These are phyloP conservation scores for Hysterangium stoloniferum DNA, from an alignment of 768 basidiomycete species.

Conservation along the genomic window DNA sequence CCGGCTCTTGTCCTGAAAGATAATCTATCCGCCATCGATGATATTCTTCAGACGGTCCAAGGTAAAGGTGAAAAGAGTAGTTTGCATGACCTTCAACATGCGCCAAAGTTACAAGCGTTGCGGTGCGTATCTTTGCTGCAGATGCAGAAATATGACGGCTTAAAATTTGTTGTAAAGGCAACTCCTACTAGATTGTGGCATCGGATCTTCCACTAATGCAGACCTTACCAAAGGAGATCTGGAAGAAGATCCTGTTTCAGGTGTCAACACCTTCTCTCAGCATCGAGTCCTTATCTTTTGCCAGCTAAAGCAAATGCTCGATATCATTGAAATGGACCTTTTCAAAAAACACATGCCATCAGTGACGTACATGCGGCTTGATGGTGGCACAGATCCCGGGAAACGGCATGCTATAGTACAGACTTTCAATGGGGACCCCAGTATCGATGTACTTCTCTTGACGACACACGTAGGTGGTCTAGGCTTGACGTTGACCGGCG, in stretches of 20 bases:
- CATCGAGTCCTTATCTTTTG: slow-evolving; percentile 99
- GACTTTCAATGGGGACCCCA: slow-evolving; percentile 96
- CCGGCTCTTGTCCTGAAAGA: slow-evolving; percentile 84
- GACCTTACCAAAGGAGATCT: slow-evolving; percentile 64
- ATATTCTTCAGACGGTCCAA: slow-evolving; percentile 51
- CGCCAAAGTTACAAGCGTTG: slow-evolving; percentile 88
- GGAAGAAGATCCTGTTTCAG: slow-evolving; percentile 45
- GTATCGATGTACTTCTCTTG: slow-evolving; percentile 90
- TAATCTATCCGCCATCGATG: slow-evolving; percentile 47
- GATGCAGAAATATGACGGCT: slow-evolving; percentile 5
- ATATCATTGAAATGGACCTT: slow-evolving; percentile 90
- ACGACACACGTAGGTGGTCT: slow-evolving; percentile 97
- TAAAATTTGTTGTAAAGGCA: slow-evolving; percentile 48
- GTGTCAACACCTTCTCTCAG: slow-evolving; percentile 58
- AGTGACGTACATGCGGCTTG: slow-evolving; percentile 96
- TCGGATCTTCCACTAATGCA: slow-evolving; percentile 47
- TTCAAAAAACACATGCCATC: slow-evolving; percentile 91
- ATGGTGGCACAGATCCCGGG: slow-evolving; percentile 84
- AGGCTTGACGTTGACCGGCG: slow-evolving; percentile 92
- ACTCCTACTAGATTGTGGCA: slow-evolving; percentile 90
- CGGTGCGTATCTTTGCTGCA: slow-evolving; percentile 44
- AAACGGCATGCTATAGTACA: slow-evolving; percentile 97
- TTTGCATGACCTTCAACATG: slow-evolving; percentile 78
- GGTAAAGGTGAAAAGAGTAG: slow-evolving; percentile 31
- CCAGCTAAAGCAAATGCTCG: slow-evolving; percentile 98